These are phyloP conservation scores for Emergomyces pasteurianus DNA, from an alignment of 2,329 filamentous ascomycete species.

Conservation along the genomic window DNA sequence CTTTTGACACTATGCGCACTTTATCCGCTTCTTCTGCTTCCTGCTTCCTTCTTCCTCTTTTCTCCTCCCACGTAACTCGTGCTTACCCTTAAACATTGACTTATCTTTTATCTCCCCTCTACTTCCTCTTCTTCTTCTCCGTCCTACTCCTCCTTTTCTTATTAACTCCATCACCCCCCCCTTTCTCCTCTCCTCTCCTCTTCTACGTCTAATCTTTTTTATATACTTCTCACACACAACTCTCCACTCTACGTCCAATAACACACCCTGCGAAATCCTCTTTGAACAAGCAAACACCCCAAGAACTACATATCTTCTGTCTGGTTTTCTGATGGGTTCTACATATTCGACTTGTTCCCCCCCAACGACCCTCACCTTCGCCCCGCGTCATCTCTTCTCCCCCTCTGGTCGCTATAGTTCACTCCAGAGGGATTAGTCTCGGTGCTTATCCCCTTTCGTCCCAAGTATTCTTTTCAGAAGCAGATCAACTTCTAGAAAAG, in stretches of 20 bases:
- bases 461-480: not conserved
- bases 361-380: slow-evolving; percentile 35
- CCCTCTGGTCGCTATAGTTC: slow-evolving; percentile 31
- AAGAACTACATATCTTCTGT: not conserved
- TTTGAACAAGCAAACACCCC: not conserved
- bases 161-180: slow-evolving; percentile 31
- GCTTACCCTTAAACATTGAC: slow-evolving; percentile 44
- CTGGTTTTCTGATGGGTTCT: slow-evolving; percentile 24
- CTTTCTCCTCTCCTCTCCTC: slow-evolving; percentile 28
- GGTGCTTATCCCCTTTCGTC: not conserved
- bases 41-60: not conserved
- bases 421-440: slow-evolving; percentile 11
- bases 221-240: not conserved
- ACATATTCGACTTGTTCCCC: slow-evolving; percentile 20
- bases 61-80: slow-evolving; percentile 6
- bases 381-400: slow-evolving; percentile 40
- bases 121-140: slow-evolving; percentile 28
- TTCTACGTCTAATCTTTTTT: slow-evolving; percentile 23
- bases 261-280: no score
- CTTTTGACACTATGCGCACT: not conserved
- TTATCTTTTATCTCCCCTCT: slow-evolving; percentile 32
- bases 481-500: not conserved
- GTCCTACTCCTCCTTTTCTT: slow-evolving; percentile 15
- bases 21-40: not conserved
- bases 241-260: not conserved